Percentiles rank a stretch among this genome's conserved stretches.
phyloP scores from a whole-genome alignment of 2,329 filamentous ascomycete genomes.

The Plenodomus lindquistii region DNA sequence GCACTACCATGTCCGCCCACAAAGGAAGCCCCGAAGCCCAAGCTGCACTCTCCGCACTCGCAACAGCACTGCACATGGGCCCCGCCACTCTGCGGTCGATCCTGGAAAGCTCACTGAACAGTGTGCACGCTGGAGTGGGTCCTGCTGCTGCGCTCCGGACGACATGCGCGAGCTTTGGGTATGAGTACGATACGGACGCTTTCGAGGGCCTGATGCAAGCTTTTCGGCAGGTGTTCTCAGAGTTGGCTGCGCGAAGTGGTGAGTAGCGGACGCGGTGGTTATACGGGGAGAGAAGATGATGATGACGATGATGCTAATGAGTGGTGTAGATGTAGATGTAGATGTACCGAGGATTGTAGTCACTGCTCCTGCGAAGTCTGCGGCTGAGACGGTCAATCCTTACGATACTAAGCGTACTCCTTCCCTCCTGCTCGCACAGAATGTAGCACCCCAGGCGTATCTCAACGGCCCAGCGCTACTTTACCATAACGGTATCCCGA shows the following conservation, averaged over 20 bases:
- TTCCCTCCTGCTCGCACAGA: no score
- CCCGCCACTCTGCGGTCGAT: not conserved
- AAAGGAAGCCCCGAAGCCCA: not conserved
- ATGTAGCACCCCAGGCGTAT: no score
- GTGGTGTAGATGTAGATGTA: no score
- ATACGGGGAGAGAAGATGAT: not conserved
- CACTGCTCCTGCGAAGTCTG: no score
- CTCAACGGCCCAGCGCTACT: no score
- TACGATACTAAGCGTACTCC: no score
- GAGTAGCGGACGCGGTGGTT: not conserved
- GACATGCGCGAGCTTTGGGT: not conserved
- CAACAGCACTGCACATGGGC: not conserved
- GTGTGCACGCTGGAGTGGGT: not conserved
- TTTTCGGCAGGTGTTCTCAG: not conserved
- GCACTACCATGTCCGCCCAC: no score
- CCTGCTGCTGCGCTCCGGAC: not conserved
- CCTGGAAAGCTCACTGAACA: conserved; percentile 1
- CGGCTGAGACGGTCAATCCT: no score
- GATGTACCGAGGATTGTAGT: no score
- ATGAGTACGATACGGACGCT: not conserved
- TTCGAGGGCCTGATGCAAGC: not conserved
- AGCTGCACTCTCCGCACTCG: not conserved
- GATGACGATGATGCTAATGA: no score
- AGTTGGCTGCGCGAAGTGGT: not conserved
- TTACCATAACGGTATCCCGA: no score